Evolutionary conservation across 805 yeast genomes (phyloP).

Genomic region (Candida sithepensis): DNA sequence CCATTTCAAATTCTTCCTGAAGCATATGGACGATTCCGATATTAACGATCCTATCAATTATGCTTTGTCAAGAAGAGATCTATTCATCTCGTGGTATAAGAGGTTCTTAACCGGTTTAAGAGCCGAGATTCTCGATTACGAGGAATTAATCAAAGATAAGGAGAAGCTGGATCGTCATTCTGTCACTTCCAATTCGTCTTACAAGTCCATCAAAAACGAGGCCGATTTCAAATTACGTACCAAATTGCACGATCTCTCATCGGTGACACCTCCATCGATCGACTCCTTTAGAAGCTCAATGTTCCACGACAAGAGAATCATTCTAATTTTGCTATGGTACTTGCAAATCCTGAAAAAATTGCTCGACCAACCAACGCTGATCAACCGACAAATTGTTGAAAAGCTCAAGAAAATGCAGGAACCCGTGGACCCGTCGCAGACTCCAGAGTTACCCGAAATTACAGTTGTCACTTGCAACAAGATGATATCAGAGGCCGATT

Average conservation of each 20-base stretch:
- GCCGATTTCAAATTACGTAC: constrained; percentile 12
- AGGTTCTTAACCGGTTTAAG: constrained; percentile 18
- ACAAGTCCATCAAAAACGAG: constrained; percentile 8
- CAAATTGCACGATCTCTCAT: constrained; percentile 16
- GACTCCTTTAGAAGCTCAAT: constrained; percentile 17
- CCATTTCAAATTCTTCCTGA: constrained; percentile 28
- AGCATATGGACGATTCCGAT: constrained; percentile 32
- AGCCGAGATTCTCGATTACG: constrained; percentile 16
- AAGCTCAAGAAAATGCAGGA: constrained; percentile 9
- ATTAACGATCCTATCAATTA: constrained; percentile 29
- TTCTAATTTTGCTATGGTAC: constrained; percentile 29
- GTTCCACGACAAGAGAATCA: constrained; percentile 28
- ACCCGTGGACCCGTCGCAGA: constrained; percentile 17
- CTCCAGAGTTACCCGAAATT: constrained; percentile 19
- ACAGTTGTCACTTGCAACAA: constrained; percentile 27
- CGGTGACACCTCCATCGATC: constrained; percentile 15
- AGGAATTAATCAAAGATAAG: constrained; percentile 9
- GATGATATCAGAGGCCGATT: constrained; percentile 16
- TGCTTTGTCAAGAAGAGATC: constrained; percentile 29
- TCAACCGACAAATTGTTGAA: constrained; percentile 11
- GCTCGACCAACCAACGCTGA: constrained; percentile 21
- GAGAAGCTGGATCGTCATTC: constrained; percentile 2
- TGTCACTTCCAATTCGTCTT: constrained; percentile 3
- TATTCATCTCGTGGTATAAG: constrained; percentile 29
- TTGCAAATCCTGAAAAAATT: constrained; percentile 27